phyloP scores from a whole-genome alignment of 1,284 basidiomycete genomes.

The Mycena sp. region DNA sequence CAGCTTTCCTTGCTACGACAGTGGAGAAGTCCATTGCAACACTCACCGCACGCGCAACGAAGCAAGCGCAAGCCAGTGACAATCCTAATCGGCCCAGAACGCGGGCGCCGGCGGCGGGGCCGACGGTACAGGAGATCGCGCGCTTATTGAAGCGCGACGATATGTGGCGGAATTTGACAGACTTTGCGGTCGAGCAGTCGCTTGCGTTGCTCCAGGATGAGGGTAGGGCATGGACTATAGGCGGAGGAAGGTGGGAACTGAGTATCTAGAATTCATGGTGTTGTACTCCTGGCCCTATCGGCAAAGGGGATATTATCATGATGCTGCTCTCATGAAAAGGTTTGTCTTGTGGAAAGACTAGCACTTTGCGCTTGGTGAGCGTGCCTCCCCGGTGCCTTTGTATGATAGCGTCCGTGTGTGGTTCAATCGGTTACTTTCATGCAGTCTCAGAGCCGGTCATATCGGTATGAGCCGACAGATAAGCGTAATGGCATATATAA shows the following conservation, averaged over 20 bases:
- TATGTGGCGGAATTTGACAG: slow-evolving; percentile 68
- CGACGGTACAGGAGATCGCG: slow-evolving; percentile 60
- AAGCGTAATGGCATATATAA: too few relatives aligned
- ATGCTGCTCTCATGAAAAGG: too few relatives aligned
- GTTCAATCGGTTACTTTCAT: too few relatives aligned
- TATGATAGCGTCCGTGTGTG: too few relatives aligned
- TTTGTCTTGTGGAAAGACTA: too few relatives aligned
- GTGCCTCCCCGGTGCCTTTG: too few relatives aligned
- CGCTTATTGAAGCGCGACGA: slow-evolving; percentile 60
- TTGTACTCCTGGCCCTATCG: too few relatives aligned
- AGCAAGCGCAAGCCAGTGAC: slow-evolving; percentile 21
- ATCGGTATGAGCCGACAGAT: too few relatives aligned
- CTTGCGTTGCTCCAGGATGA: slow-evolving; percentile 55
- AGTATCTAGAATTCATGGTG: neutral
- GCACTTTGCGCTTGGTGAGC: too few relatives aligned
- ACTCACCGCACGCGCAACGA: slow-evolving; percentile 39
- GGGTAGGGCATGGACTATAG: slow-evolving; percentile 53
- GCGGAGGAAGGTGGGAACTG: slow-evolving; percentile 14
- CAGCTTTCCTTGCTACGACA: slow-evolving; percentile 55
- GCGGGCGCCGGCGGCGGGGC: slow-evolving; percentile 43
- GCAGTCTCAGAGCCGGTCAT: too few relatives aligned
- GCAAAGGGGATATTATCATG: too few relatives aligned
- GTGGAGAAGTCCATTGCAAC: slow-evolving; percentile 57
- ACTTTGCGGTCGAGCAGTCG: slow-evolving; percentile 70
- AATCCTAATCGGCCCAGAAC: slow-evolving; percentile 21